Evolutionary conservation across 2,329 filamentous ascomycete species (phyloP).

Genomic region (Myriosclerotinia scirpicola): DNA sequence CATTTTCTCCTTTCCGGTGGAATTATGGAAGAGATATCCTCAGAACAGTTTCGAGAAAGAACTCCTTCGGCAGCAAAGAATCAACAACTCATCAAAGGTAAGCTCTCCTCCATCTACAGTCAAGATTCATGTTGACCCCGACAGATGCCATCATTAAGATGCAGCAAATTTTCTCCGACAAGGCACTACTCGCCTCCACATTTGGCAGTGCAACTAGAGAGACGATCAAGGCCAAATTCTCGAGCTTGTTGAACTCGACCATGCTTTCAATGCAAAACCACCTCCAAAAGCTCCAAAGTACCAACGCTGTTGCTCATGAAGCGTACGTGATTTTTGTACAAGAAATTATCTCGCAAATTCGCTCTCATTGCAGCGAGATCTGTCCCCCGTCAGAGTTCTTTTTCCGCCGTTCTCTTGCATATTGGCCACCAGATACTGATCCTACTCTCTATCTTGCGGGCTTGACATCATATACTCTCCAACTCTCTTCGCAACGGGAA

Average conservation of each 20-base stretch:
- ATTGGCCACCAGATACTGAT: slow-evolving; percentile 37
- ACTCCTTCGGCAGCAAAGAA: not conserved
- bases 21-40: not conserved
- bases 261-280: slow-evolving; percentile 35
- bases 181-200: slow-evolving; percentile 26
- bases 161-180: slow-evolving; percentile 25
- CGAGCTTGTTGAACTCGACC: slow-evolving; percentile 31
- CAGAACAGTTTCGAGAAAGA: not conserved
- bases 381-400: slow-evolving; percentile 36
- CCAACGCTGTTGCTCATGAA: slow-evolving; percentile 27
- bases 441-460: slow-evolving; percentile 37
- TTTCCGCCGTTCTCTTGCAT: slow-evolving; percentile 31
- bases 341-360: slow-evolving; percentile 32
- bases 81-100: slow-evolving; percentile 17
- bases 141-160: slow-evolving; percentile 16
- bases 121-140: not conserved
- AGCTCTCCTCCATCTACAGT: not conserved
- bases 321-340: slow-evolving; percentile 34
- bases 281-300: slow-evolving; percentile 30
- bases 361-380: slow-evolving; percentile 35
- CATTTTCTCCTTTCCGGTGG: slow-evolving; percentile 11
- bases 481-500: slow-evolving; percentile 29
- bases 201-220: slow-evolving; percentile 22
- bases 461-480: slow-evolving; percentile 35
- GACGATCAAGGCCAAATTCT: slow-evolving; percentile 27